Base-by-base conservation (phyloP, 768 basidiomycete genomes). In the Terana coerulea region DNA sequence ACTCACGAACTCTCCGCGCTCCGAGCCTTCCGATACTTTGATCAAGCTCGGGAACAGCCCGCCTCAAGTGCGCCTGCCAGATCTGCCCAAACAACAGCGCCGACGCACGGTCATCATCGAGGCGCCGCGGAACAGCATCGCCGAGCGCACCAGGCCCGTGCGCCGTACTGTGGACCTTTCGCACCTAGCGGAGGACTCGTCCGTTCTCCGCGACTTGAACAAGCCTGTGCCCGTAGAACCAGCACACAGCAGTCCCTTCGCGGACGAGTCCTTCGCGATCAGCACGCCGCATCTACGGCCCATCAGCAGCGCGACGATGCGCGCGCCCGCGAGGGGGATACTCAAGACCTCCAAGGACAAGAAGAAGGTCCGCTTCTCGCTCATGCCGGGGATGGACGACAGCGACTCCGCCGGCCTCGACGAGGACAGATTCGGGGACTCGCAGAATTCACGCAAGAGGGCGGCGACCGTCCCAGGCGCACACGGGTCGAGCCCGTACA, bases 311-410 rank as follows among this genome's bases (percentile, higher is more conserved):
- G 57, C 61, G 4, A 70, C 63, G 26, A 58, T 66, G 39, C 57
- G 60, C 6, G 17, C 26, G 19, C 64, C 64, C 0, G 64, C 67
- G 17, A 64, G 64, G 48, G 65, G 72, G 21, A 73, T 73, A 42
- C 60, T 73, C 53, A 73, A 73, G 64, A 53, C 26, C 11, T n/a
- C n/a, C n/a, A 25, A 39, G 24, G 46, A 67, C 54, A 62, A 56
- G 52, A 72, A 73, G 64, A 67, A 59, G 36, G 72, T 73, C 33
- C 70, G 72, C 29, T 73, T 73, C 53, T 63, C 62, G 3, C 37
- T 56, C 3, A 53, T 60, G 14, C 61, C 60, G 9, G 51, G 56
- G 19, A 41, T 53, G 34, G 60, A 59, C 47, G 33, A 29, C 28
- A 43, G 31, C 8, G 51, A 51, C 19, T 48, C 46, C 11, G 48